Conservation (phyloP, 106 monocot species). For the Iris macrosiphon region DNA sequence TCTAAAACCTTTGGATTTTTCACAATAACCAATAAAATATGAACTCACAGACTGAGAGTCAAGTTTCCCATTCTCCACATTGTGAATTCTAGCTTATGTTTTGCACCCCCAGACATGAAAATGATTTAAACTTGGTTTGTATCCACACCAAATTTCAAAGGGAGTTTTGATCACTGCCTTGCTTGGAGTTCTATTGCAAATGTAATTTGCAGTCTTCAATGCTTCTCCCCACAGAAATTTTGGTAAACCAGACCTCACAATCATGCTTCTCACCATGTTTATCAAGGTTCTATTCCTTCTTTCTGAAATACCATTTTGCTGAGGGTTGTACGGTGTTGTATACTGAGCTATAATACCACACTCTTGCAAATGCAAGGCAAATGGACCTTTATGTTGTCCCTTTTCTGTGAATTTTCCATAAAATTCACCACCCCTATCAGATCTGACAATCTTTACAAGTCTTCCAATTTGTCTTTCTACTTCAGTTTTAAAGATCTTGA, state of each 20-base stretch:
- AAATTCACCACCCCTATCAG: no score
- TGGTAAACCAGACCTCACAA: not conserved
- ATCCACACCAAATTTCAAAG: slow-evolving; percentile 2
- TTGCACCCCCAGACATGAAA: slow-evolving; percentile 2
- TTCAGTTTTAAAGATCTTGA: no score
- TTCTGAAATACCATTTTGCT: no score
- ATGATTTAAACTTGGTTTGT: slow-evolving; percentile 11
- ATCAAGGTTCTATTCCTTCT: slow-evolving; percentile 8
- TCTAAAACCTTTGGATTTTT: slow-evolving; percentile 6
- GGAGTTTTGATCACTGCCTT: not conserved
- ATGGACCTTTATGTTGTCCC: no score
- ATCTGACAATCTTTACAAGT: no score
- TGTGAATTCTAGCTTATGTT: slow-evolving; percentile 3
- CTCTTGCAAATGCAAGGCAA: no score
- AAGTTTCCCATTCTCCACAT: slow-evolving; percentile 4
- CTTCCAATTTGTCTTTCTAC: no score
- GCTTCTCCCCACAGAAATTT: not conserved
- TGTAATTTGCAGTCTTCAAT: not conserved
- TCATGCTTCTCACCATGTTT: slow-evolving; percentile 10
- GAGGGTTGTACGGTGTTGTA: no score
- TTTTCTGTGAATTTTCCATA: no score
- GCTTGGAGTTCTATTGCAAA: not conserved
- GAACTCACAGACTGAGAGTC: not conserved
- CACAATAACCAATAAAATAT: slow-evolving; percentile 5
- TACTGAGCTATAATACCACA: no score